Conservation (phyloP, 2,329 filamentous ascomycete genomes). For the Colletotrichum chlorophyti region DNA sequence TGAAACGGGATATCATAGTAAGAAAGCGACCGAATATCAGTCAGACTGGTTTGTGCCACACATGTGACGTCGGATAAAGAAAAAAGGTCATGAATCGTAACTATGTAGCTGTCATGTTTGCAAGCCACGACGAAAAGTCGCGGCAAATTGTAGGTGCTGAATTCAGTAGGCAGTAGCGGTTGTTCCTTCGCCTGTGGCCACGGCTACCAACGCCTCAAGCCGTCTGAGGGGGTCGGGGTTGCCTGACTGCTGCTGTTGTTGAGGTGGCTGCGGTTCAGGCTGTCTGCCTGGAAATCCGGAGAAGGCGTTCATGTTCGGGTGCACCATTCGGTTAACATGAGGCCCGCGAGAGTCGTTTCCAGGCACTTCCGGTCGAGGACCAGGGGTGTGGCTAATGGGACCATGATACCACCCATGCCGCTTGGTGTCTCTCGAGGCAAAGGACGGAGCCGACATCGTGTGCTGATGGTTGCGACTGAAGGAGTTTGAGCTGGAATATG, state of each 20-base stretch:
- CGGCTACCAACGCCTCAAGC: constrained; percentile 51
- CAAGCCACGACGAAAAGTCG: neutral
- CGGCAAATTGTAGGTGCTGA: neutral
- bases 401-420: constrained; percentile 77
- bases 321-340: constrained; percentile 63
- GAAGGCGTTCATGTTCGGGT: constrained; percentile 62
- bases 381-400: constrained; percentile 42
- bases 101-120: neutral
- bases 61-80: neutral
- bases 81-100: constrained; percentile 24
- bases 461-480: constrained; percentile 53
- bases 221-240: constrained; percentile 44
- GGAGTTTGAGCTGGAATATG: constrained; percentile 24
- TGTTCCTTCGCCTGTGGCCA: constrained; percentile 51
- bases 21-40: constrained; percentile 20
- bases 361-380: constrained; percentile 31
- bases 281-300: constrained; percentile 55
- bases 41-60: constrained; percentile 3
- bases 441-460: constrained; percentile 64
- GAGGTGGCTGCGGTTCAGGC: constrained; percentile 30
- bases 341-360: constrained; percentile 43
- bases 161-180: constrained; percentile 48
- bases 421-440: constrained; percentile 65
- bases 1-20: constrained; percentile 24
- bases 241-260: constrained; percentile 27